These are phyloP conservation scores for Puccinia triticina DNA, from an alignment of 1,284 basidiomycete species.

Conservation along the genomic window DNA sequence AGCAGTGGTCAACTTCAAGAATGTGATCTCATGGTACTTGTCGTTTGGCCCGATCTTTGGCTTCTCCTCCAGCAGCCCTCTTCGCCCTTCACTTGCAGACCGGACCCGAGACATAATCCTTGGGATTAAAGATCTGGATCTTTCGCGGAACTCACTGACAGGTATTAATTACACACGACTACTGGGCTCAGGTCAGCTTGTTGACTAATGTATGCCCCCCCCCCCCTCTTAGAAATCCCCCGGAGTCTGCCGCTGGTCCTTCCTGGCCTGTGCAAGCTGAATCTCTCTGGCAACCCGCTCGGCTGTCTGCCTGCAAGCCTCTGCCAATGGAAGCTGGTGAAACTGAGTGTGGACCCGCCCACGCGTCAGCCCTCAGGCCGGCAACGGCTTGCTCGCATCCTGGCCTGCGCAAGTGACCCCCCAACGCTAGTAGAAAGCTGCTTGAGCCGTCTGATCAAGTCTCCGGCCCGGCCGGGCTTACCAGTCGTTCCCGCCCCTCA, in stretches of 20 bases:
- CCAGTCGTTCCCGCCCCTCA: too few relatives aligned
- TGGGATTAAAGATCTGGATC: background rate
- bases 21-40: conserved; percentile 11
- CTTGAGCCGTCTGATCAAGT: conserved; percentile 12
- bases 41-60: background rate
- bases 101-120: background rate
- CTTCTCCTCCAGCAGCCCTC: background rate
- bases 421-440: conserved; percentile 31
- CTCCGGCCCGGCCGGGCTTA: too few relatives aligned
- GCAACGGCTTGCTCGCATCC: background rate
- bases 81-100: background rate
- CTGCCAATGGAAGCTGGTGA: background rate
- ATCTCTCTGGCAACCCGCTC: conserved; percentile 15
- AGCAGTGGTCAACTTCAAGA: background rate
- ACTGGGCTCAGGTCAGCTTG: too few relatives aligned
- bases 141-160: conserved; percentile 14
- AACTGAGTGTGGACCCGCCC: background rate
- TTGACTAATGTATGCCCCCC: background rate
- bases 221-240: background rate
- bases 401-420: background rate
- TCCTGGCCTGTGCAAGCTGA: background rate
- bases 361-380: background rate
- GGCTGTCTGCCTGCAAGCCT: background rate
- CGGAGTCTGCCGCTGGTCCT: background rate
- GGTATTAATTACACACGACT: too few relatives aligned